Base-by-base conservation (phyloP, 2,329 filamentous ascomycete genomes). In the Rosellinia necatrix region DNA sequence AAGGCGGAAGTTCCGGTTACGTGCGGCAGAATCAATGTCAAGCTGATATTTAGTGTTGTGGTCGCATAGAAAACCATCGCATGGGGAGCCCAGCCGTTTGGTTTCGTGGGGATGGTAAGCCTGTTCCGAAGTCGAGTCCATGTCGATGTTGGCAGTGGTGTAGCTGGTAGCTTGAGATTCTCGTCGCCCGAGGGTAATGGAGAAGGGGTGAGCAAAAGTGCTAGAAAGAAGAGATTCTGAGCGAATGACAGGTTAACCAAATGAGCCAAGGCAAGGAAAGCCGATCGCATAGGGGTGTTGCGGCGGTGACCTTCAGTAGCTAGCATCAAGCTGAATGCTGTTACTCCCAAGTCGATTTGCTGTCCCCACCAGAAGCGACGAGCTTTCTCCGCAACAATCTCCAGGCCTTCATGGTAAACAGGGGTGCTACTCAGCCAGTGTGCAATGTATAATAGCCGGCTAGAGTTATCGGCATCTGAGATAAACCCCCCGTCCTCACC, bases 351-450 rank as follows among this genome's bases (percentile, higher is more conserved):
- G 55, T 84, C 81, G 38, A 83, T 74, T 70, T 88, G 84, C 58
- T 83, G 82, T 6, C 80, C 82, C 81, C 85, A 87, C 78, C 84
- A 84, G 65, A 84, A 80, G 13, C 82, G 78, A 44, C 80, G 78
- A 3, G 78, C 74, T 46, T 77, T 81, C 64, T 81, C 79, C 6
- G 81, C 75, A 4, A 84, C 72, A 21, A 84, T 81, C 57, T 82
- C 78, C 54, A 84, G 74, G 9, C 78, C 77, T 66, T 84, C 80
- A 7, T 70, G 70, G 59, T 81, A 76, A 19, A 85, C 66, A 21
- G 81, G 75, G 2, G 78, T 78, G 30, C 85, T 79, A 41, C 72
- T 76, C 56, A 83, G 66, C 83, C 83, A 86, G 22, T 76, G 75
- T 9, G 74, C 75, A 40, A 82, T 64, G 41, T 78, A 67, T 56